Percentiles rank a stretch among this genome's conserved stretches.
Conservation (phyloP, 768 basidiomycete genomes). For the Naganishia antarctica region DNA sequence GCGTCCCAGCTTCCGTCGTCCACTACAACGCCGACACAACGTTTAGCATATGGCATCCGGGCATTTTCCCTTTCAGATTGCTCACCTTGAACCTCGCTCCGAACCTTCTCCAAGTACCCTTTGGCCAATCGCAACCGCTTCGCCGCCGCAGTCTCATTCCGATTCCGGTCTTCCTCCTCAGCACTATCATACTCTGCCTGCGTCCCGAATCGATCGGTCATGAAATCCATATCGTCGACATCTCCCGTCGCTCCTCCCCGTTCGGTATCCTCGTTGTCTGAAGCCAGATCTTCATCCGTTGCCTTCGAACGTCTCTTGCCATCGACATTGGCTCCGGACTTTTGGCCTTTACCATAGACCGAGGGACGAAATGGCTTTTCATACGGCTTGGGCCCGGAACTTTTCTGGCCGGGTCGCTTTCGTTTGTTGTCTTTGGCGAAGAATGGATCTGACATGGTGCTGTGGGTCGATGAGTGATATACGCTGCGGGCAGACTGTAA, state of each 20-base stretch:
- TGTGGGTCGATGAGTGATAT: no score
- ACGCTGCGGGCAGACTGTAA: no score
- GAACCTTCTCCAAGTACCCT: conserved; percentile 79
- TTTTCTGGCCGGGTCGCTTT: conserved; percentile 48
- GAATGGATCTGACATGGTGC: conserved; percentile 73
- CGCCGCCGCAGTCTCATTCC: conserved; percentile 27
- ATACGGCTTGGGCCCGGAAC: conserved; percentile 39
- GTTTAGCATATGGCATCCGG: no score
- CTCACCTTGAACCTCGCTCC: conserved; percentile 61
- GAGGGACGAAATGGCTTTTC: conserved; percentile 46
- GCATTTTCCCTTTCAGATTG: no score
- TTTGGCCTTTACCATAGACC: conserved; percentile 39
- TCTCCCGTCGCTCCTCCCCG: conserved; percentile 40
- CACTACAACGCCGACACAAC: conserved; percentile 37
- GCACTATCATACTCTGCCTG: conserved; percentile 27
- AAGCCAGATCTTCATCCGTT: conserved; percentile 27
- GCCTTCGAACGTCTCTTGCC: conserved; percentile 31
- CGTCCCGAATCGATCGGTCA: conserved; percentile 49
- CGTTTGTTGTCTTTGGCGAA: conserved; percentile 56
- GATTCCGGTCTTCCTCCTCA: conserved; percentile 28
- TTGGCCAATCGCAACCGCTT: conserved; percentile 87
- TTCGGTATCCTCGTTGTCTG: conserved; percentile 35
- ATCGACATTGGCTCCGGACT: conserved; percentile 32
- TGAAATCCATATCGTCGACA: conserved; percentile 71
- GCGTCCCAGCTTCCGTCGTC: conserved; percentile 92